Base-by-base conservation (phyloP, 306 rosid species). In the Mucuna pruriens region DNA sequence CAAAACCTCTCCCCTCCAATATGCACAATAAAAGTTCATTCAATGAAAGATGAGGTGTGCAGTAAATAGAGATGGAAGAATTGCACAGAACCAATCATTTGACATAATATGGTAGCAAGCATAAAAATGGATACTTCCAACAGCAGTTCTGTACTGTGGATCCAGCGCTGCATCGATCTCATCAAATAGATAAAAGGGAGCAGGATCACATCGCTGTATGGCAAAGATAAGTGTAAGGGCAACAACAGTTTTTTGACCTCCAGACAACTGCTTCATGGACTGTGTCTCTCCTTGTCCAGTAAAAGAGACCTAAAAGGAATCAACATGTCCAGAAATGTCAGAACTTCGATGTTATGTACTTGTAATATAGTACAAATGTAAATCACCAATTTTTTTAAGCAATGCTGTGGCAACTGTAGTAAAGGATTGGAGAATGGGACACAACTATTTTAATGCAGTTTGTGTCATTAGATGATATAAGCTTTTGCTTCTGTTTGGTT, bases 241-340 rank as follows among this genome's bases (percentile, higher is more conserved):
- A 74, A 95, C 99, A 70, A 93, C 99, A 86, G 99, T 95, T 87
- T 95, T 95, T 84, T 95, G 97, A 70, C 99, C 99, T 74, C 99
- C 98, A 29, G 99, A 95, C 84, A 95, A 87, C 82, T 95, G 98
- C 90, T 95, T 93, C 99, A 93, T 95, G 33, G 99, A 95, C 86
- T 95, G 97, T 57, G 99, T 95, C 84, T 95, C 97, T 80, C 99
- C 98, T 86, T 93, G 99, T 63, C 99, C 99, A 11, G 98, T 90
- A 78, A 93, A 95, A 81, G 99, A 95, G 81, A 95, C 99, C 99
- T 95, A 87, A 54, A 83, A 87, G 39, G 81, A 15, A 62, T 62
- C 74, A 20, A 66, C 69, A 26, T 36, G 83, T 31, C 71, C 71
- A 69, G 33, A 69, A 74, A 44, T 61, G 62, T 77, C 84, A 73